Evolutionary conservation across 768 basidiomycete genomes (phyloP).

Genomic region (Xanthoconium purpureum): DNA sequence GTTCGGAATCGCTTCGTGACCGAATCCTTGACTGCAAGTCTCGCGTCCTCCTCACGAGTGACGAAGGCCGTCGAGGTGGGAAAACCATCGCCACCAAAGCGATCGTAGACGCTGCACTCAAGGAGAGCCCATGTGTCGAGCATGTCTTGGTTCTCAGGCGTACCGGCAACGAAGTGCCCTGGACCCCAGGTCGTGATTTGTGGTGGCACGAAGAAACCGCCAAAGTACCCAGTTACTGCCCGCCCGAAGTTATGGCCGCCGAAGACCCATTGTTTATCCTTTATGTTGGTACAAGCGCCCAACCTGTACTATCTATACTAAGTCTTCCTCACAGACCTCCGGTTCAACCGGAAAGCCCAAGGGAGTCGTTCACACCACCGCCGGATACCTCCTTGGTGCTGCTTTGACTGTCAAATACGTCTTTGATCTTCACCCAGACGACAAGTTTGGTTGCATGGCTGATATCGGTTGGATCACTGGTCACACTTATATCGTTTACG

Average conservation of each 20-base stretch:
- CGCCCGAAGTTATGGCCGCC: conserved; percentile 81
- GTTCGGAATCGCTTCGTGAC: conserved; percentile 90
- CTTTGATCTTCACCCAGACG: conserved; percentile 96
- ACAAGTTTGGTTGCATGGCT: conserved; percentile 97
- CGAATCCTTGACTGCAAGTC: conserved; percentile 86
- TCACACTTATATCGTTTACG: conserved; percentile 95
- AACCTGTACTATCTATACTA: background rate
- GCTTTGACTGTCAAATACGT: conserved; percentile 94
- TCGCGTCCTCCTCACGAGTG: conserved; percentile 90
- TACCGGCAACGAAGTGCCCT: conserved; percentile 79
- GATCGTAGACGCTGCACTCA: conserved; percentile 90
- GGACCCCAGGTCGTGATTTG: conserved; percentile 80
- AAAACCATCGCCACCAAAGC: conserved; percentile 92
- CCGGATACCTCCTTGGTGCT: conserved; percentile 87
- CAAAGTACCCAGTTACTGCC: conserved; percentile 84
- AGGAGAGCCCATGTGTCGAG: conserved; percentile 80
- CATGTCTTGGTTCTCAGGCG: conserved; percentile 87
- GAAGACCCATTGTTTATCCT: conserved; percentile 99
- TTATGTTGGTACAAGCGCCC: conserved; percentile 61
- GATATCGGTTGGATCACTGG: conserved; percentile 99
- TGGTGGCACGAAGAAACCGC: conserved; percentile 96
- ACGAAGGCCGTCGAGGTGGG: conserved; percentile 92
- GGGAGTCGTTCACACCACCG: conserved; percentile 90
- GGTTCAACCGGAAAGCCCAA: conserved; percentile 96
- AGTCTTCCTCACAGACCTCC: conserved; percentile 60